Base-by-base conservation (phyloP, 2,329 filamentous ascomycete genomes). In the Periconia digitata region DNA sequence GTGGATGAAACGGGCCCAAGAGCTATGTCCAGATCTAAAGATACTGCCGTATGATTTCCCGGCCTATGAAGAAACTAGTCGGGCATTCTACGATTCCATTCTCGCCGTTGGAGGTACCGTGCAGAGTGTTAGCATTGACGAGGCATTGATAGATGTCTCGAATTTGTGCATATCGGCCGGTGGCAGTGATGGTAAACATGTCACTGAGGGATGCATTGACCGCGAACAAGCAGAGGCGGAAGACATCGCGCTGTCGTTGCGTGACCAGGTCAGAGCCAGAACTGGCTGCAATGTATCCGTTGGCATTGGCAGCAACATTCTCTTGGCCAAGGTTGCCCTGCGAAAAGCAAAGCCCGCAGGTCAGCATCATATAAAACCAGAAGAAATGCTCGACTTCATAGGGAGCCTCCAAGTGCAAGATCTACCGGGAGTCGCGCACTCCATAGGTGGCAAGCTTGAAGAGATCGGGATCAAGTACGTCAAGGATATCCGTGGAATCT, bases 61-160 rank as follows among this genome's bases (percentile, higher is more conserved):
- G 2, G 92, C 85, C 0, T 99, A 99, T 59, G 94, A 99, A 75
- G 87, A 92, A 50, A 90, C 92, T 1, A 99, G 94, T 63, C 81
- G 83, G 47, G 79, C 84, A 2, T 99, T 99, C 60, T 99, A 99
- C 61, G 85, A 90, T 51, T 84, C 86, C 1, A 89, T 99, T 10
- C 73, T 97, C 27, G 81, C 84, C 6, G 78, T 91, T 8, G 90
- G 87, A 16, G 92, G 91, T 1, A 73, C 90, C 16, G 90, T 97
- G 0, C 94, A 99, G 67, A 97, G 94, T 63, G 92, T 99, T 44
- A 97, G 94, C 64, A 89, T 99, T 39, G 95, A 99, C 58, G 95
- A 99, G 72, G 94, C 91, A 1, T 79, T 99, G 7, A 75, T 99
- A 15, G 94, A 99, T 69, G 81, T 92, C 27, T 94, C 89, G 3